Base-by-base conservation (phyloP, 441 rosid genomes). In the Capsella rubella region DNA sequence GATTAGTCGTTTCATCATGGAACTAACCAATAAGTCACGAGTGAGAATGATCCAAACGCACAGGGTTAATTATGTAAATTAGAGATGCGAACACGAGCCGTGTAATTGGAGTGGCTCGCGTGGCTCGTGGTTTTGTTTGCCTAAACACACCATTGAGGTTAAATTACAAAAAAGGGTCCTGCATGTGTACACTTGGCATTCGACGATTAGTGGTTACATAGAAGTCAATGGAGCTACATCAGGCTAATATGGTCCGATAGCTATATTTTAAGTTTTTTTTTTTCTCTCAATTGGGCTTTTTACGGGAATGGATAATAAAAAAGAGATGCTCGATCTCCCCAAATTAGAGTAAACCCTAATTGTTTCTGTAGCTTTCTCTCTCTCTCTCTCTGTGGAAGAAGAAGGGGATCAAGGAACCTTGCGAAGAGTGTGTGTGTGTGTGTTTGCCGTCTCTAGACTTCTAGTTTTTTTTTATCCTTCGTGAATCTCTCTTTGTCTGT, bases 301-400 rank as follows among this genome's bases (percentile, higher is more conserved):
- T 21, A 61, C 25, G 52, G 79, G 57, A 46, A 45, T 18, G 75
- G 79, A 69, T 69, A 63, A 76, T 54, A 51, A 55, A 21, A 69
- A 29, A 62, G 58, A 69, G 75, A 76, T 10, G 75, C 60, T 76
- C 59, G 51, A 63, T 63, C 79, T 55, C 69, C 79, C 71, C 63
- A 63, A 75, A 76, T 63, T 32, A 70, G 71, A 76, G 64, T 76
- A 76, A 76, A 76, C 79, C 79, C 79, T 76, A 76, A 76, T 70
- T 50, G 78, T 68, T 40, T 37, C 62, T 69, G 8, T 31, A 66
- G 32, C 57, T 69, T 54, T 55, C 8, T 34, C 64, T 61, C 11
- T 7, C 49, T n/a, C n/a, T n/a, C 43, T 15, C 58, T 42, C 51
- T 67, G 25, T 15, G 15, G n/a, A 4, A 8, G 45, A 43, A 45